Conservation (phyloP, 176 grass and related monocot genomes). For the Eleusine coracana region DNA sequence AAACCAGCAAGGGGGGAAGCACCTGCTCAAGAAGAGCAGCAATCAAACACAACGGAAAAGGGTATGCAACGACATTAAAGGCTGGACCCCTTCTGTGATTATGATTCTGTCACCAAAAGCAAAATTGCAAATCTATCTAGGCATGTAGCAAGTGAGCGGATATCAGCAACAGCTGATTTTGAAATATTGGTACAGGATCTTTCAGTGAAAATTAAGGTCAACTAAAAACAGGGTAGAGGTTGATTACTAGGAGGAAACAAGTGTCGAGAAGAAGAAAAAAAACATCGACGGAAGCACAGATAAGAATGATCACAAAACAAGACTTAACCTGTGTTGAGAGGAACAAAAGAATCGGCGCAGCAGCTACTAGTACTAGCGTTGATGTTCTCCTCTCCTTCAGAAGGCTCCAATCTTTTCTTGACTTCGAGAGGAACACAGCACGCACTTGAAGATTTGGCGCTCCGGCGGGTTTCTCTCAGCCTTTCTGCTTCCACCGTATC, state of each 20-base stretch:
- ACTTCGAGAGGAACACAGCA: no score
- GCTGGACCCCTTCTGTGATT: neutral
- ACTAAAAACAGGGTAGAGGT: neutral
- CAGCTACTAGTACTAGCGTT: neutral
- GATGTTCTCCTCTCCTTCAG: neutral
- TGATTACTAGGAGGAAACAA: neutral
- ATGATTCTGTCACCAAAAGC: neutral
- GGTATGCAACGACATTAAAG: neutral
- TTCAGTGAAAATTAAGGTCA: neutral
- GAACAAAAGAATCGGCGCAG: neutral
- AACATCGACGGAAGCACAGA: neutral
- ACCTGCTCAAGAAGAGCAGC: conserved; percentile 28
- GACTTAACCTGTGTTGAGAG: neutral
- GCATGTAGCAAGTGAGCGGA: neutral
- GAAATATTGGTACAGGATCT: neutral
- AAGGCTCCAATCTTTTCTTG: neutral
- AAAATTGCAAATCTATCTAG: neutral
- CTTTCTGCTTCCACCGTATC: neutral
- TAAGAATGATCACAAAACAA: neutral
- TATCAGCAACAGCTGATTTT: neutral
- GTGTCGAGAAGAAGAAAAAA: neutral
- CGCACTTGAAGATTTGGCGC: neutral
- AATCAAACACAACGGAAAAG: conserved; percentile 19
- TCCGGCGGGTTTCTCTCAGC: neutral
- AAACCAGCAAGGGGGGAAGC: no score